Percentiles rank a stretch among this genome's conserved stretches.
Conservation (phyloP, 2,329 filamentous ascomycete species). For the Colletotrichum siamense region DNA sequence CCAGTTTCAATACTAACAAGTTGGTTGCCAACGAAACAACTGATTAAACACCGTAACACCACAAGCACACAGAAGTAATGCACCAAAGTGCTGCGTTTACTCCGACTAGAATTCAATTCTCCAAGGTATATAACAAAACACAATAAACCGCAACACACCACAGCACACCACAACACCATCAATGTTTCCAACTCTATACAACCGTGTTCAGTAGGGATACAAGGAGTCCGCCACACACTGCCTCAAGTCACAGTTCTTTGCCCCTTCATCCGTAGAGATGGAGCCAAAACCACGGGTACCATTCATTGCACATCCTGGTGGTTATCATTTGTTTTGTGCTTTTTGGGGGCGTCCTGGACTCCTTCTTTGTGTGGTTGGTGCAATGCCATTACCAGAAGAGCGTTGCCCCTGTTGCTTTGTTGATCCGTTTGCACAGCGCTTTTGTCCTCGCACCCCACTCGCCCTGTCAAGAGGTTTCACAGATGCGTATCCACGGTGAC, state of each 20-base stretch:
- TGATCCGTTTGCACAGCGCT: neutral
- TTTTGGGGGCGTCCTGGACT: neutral
- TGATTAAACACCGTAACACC: neutral
- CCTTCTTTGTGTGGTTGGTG: neutral
- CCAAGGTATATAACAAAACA: neutral
- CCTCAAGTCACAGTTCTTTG: neutral
- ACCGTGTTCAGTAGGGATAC: neutral
- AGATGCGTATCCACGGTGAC: neutral
- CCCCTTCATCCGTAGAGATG: neutral
- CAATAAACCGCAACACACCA: neutral
- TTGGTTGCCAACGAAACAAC: neutral
- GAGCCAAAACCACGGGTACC: neutral
- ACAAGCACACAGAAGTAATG: neutral
- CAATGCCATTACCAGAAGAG: neutral
- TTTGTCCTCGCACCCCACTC: neutral
- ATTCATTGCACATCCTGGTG: neutral
- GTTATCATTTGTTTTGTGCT: neutral
- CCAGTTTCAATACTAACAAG: neutral
- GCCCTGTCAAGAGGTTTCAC: neutral
- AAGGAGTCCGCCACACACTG: neutral
- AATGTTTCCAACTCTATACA: neutral
- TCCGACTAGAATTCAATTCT: neutral
- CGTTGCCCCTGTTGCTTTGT: neutral
- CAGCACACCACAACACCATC: neutral
- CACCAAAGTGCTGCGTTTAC: neutral